Evolutionary conservation across 169 alveolate genomes (phyloP), one percentile per base, ranked within the genome.

Genomic region (Blepharisma undulans): DNA sequence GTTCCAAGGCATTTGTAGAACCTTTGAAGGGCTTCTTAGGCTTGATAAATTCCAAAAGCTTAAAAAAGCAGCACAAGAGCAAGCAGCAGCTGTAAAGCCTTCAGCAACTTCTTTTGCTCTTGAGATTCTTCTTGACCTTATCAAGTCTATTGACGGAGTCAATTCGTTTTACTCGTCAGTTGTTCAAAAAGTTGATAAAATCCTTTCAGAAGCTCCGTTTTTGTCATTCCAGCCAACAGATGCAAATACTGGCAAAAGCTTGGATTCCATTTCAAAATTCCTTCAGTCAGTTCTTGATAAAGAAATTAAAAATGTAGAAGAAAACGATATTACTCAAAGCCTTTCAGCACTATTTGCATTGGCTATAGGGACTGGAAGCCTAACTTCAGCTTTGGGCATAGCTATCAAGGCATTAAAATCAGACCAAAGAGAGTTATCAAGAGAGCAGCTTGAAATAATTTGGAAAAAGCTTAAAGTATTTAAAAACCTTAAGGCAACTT

Each of bases 271-370:
- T n/a, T 8, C 76, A 21, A 16, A 36, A 48, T 86, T 86, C 36
- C 71, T 86, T 36, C 72, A 72, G 16, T 27, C 74, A 4, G 32
- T 86, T 61, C 72, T 86, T 19, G 71, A 86, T 25, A 85, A 85
- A 71, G 91, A 86, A 36, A 8, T 30, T 16, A 21, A 27, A 7
- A 33, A 71, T 22, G 34, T 86, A 21, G 7, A 84, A 16, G 76
- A 86, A 27, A 48, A 10, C 2, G 29, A 71, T n/a, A 25, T 66
- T 19, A 18, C 71, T 6, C 72, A 36, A 32, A 71, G 84, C 72
- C 8, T 86, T 19, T 86, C 91, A 4, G 85, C 91, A 21, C 72
- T 86, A 18, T 36, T 86, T 27, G 91, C 84, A 0, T n/a, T 86
- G 22, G 91, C 91, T 14, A 21, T 72, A 6, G n/a, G 29, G 3